These are phyloP conservation scores for Botrytis galanthina DNA, from an alignment of 2,329 filamentous ascomycete species.

Conservation along the genomic window DNA sequence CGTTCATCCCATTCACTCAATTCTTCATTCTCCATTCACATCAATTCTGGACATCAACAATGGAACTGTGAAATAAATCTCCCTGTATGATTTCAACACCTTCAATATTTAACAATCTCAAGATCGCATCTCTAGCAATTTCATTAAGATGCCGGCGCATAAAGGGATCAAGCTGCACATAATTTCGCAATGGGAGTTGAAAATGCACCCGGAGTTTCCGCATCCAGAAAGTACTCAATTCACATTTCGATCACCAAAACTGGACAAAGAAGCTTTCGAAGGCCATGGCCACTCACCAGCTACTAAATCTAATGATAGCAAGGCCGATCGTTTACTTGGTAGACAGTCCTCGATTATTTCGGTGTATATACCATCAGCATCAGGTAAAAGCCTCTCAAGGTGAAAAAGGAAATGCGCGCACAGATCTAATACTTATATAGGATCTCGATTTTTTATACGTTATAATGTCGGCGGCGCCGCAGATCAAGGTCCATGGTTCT, in stretches of 20 bases:
- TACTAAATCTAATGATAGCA: slow-evolving; percentile 28
- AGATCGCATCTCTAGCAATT: background rate
- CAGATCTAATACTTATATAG: slow-evolving; percentile 38
- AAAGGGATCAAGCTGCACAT: slow-evolving; percentile 34
- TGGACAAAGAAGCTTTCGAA: background rate
- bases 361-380: slow-evolving; percentile 55
- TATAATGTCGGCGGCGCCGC: slow-evolving; percentile 44
- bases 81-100: background rate
- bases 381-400: slow-evolving; percentile 42
- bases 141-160: slow-evolving; percentile 32
- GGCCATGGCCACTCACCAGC: slow-evolving; percentile 16
- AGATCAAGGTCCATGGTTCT: slow-evolving; percentile 44
- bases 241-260: slow-evolving; percentile 34
- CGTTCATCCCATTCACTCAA: background rate
- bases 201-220: slow-evolving; percentile 52
- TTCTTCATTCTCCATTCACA: background rate
- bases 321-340: slow-evolving; percentile 37
- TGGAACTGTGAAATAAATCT: background rate
- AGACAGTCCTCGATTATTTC: slow-evolving; percentile 44
- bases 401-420: background rate
- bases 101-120: background rate
- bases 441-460: slow-evolving; percentile 52
- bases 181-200: slow-evolving; percentile 33
- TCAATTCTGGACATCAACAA: background rate
- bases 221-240: slow-evolving; percentile 52